Evolutionary conservation across 768 basidiomycete genomes (phyloP), one percentile per base, ranked within the genome.

Genomic region (Guyanaporus albipodus): DNA sequence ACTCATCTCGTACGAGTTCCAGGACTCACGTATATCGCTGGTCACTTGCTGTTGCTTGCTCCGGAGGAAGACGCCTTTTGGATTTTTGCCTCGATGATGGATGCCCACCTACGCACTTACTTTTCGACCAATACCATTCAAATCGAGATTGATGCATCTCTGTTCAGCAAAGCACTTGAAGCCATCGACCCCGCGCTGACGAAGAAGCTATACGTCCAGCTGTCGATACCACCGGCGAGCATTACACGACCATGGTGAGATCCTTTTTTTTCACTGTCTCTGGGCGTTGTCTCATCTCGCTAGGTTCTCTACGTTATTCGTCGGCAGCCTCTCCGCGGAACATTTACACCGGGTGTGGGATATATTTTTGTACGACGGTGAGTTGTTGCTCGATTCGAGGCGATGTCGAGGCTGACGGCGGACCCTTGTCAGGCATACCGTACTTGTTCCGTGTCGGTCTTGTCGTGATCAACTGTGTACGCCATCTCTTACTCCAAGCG

Each of bases 41-140:
- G 86, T 2, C 82, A 88, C 51, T 67, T 91, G 37, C 67, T 91
- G 0, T 66, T 85, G 8, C 80, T 86, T 38, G 79, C 87, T 0
- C 90, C 89, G 0, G 89, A 92, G 52, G 90, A 92, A 61, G 90
- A 92, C 53, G 89, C 87, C 0, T 92, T 92, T 63, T 92, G 89
- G 89, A 91, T 87, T 17, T 91, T 91, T 60, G 75, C 87, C 1
- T 88, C 87, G 3, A 68, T 91, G 53, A 92, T 92, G 89, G 87
- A 91, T 54, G 76, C 78, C 1, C 82, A 90, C 53, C 70, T 91
- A n/a, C 83, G 89, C 2, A 72, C 82, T 0, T 90, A 90, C 62
- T 92, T 89, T 60, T 78, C 83, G 29, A 58, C 73, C 4, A 74
- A 67, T 40, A 68, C 73, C 2, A 70, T 73, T 3, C 86, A 88